Conservation (phyloP, 495 filamentous ascomycete species). For the Zalerion maritima region DNA sequence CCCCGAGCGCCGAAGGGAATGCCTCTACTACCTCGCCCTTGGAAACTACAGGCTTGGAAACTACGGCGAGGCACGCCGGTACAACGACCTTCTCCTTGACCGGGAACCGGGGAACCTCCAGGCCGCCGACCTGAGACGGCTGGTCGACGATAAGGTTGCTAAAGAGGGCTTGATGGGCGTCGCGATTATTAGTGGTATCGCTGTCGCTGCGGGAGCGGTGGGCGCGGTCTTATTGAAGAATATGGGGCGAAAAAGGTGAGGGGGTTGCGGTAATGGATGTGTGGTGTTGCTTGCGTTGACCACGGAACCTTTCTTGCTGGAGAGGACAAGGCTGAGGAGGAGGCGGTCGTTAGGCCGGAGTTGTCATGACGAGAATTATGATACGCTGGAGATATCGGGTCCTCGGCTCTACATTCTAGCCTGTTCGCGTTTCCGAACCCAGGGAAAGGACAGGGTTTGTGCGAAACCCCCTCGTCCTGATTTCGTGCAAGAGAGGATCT, state of each 20-base stretch:
- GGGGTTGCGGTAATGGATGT: too few relatives aligned
- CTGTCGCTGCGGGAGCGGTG: constrained; percentile 83
- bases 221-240: constrained; percentile 67
- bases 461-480: too few relatives aligned
- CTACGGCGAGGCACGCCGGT: constrained; percentile 82
- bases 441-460: too few relatives aligned
- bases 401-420: too few relatives aligned
- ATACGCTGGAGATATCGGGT: too few relatives aligned
- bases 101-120: constrained; percentile 84
- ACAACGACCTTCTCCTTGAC: constrained; percentile 83
- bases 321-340: too few relatives aligned
- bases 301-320: too few relatives aligned
- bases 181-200: constrained; percentile 90
- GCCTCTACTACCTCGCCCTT: constrained; percentile 90
- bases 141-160: constrained; percentile 93
- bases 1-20: constrained; percentile 85
- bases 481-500: too few relatives aligned
- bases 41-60: constrained; percentile 98
- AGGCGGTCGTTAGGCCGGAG: too few relatives aligned
- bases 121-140: constrained; percentile 60
- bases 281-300: too few relatives aligned
- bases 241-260: constrained; percentile 20
- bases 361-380: too few relatives aligned
- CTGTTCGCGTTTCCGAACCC: too few relatives aligned
- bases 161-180: constrained; percentile 89